phyloP scores from a whole-genome alignment of 176 grass and related monocot species.

The Pontederia paniculata region DNA sequence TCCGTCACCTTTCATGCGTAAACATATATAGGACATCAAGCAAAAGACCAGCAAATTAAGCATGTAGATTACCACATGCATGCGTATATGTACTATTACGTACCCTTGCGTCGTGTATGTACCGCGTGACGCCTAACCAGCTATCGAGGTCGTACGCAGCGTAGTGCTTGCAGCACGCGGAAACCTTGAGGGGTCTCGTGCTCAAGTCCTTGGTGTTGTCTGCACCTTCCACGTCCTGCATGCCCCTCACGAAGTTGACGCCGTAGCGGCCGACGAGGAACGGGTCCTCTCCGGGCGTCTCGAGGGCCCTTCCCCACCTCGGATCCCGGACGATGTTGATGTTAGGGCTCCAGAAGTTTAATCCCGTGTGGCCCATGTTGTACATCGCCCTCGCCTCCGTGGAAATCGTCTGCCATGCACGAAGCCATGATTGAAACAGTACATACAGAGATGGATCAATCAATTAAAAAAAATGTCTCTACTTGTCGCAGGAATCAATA shows the following conservation, averaged over 20 bases:
- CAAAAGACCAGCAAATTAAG: no score
- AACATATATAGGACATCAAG: no score
- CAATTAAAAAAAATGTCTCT: neutral
- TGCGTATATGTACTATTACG: neutral
- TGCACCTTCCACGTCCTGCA: conserved; percentile 4
- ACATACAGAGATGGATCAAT: neutral
- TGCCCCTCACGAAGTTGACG: conserved; percentile 6
- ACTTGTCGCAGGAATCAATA: no score
- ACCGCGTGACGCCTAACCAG: neutral
- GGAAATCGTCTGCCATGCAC: neutral
- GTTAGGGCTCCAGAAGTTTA: conserved; percentile 6
- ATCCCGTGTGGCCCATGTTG: conserved; percentile 1
- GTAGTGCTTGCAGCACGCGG: conserved; percentile 6
- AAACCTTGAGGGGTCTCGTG: neutral
- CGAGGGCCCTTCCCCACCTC: conserved; percentile 2
- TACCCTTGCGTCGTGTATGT: neutral
- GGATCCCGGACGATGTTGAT: conserved; percentile 1
- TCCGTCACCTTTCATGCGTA: conserved; percentile 1
- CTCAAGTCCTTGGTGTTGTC: neutral
- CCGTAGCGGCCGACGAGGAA: conserved; percentile 1
- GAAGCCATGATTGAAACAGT: neutral
- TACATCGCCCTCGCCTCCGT: conserved; percentile 2
- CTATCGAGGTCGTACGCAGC: conserved; percentile 5
- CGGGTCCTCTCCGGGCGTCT: conserved; percentile 6
- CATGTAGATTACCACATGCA: no score